Conservation (phyloP, 306 rosid species). For the Cyclanthera cordifolia region DNA sequence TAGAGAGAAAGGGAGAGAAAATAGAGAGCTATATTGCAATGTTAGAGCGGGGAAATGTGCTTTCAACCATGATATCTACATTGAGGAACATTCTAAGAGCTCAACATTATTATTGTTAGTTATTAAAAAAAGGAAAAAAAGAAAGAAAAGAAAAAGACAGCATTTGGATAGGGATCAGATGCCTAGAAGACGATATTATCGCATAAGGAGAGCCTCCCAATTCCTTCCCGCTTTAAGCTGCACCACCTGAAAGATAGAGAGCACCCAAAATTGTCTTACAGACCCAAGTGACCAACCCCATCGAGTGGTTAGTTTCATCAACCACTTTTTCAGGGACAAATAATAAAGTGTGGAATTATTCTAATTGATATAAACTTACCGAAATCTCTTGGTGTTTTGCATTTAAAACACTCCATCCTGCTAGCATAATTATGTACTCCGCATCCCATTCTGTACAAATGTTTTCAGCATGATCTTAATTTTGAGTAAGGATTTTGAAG, state of each 20-base stretch:
- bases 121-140: neutral
- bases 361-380: constrained; percentile 7
- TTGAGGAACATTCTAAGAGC: constrained; percentile 6
- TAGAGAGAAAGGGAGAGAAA: constrained; percentile 3
- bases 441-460: constrained; percentile 55
- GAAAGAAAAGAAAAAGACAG: constrained; percentile 3
- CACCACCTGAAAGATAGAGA: constrained; percentile 15
- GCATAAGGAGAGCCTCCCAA: constrained; percentile 7
- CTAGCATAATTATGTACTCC: constrained; percentile 86
- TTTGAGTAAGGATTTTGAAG: neutral
- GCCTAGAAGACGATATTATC: constrained; percentile 13
- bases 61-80: constrained; percentile 6
- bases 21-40: neutral
- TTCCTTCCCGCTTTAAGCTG: constrained; percentile 17
- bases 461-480: neutral
- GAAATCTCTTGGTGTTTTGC: constrained; percentile 49
- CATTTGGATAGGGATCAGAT: constrained; percentile 16
- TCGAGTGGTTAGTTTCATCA: no score
- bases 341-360: neutral
- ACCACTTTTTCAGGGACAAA: neutral
- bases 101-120: constrained; percentile 13
- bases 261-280: neutral
- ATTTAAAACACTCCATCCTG: constrained; percentile 70
- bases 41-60: neutral
- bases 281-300: constrained; percentile 4